Evolutionary conservation across 164 flowering plant species (phyloP), one percentile per base, ranked within the genome.

Genomic region (Paratinospora sagittata): DNA sequence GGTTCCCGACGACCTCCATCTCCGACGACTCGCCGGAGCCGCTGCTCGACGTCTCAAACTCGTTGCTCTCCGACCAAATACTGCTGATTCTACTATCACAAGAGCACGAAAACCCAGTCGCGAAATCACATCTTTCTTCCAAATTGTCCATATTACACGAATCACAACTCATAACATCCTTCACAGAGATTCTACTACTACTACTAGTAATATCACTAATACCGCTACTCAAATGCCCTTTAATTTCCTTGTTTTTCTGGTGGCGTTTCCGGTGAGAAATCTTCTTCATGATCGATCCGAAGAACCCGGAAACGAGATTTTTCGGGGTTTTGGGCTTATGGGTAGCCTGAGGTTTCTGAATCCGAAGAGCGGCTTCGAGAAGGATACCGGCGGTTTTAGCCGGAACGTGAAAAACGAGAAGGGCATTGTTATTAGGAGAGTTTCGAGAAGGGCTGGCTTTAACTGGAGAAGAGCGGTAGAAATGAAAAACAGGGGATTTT

Each of bases 61-160:
- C 90, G 74, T 87, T 90, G 0, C n/a, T n/a, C n/a, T n/a, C n/a
- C n/a, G 90, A 85, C 88, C 89, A 88, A 66, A 75, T 83, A 69
- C 89, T 85, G 64, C 86, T 85, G 0, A 78, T 68, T 73, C 84
- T 79, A 34, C 86, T 81, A 67, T 57, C 80, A 37, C 82, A 78
- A 45, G 82, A 77, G 71, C 78, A 82, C 5, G 83, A 80, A 36
- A 67, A 69, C 5, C 83, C 79, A 72, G 75, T 43, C 26, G 79
- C 75, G 14, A 70, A 66, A 66, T 30, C 63, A 65, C 43, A 60
- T 49, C 63, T 76, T 8, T 73, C 74, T 21, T 75, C 72, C 2
- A 27, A 58, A 37, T 49, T 65, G 41, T 73, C 68, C 27, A 72
- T 75, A 49, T 76, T 66, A 3, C 77, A 66, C 0, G 83, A 78